Conservation (phyloP, 2,329 filamentous ascomycete species). For the Sarocladium kiliense region DNA sequence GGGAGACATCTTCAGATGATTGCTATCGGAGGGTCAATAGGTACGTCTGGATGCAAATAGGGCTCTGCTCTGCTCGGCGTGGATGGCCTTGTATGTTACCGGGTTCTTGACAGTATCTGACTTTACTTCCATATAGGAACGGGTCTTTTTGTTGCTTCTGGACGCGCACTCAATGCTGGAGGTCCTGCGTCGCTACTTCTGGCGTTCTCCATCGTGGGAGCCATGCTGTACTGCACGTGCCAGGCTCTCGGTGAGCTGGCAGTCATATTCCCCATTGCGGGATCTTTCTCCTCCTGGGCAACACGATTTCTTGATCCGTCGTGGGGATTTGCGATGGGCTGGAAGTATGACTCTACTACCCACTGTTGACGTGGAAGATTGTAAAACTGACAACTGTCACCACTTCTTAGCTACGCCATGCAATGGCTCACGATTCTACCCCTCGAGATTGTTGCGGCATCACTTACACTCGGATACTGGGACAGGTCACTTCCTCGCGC, state of each 20-base stretch:
- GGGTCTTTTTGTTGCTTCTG: constrained; percentile 83
- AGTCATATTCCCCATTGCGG: constrained; percentile 83
- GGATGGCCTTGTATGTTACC: no score
- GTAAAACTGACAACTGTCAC: neutral
- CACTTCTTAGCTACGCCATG: constrained; percentile 61
- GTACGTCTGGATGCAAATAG: constrained; percentile 35
- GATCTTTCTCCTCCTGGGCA: constrained; percentile 87
- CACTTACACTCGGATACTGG: constrained; percentile 82
- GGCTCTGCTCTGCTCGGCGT: no score
- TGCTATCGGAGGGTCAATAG: constrained; percentile 88
- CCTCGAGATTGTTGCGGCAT: constrained; percentile 80
- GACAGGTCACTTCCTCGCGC: constrained; percentile 57
- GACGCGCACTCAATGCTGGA: constrained; percentile 62
- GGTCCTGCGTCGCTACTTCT: constrained; percentile 75
- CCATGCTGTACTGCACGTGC: constrained; percentile 88
- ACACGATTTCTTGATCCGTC: constrained; percentile 90
- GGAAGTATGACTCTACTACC: constrained; percentile 58
- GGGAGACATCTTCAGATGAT: constrained; percentile 94
- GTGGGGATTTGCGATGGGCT: constrained; percentile 93
- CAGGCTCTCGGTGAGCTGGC: constrained; percentile 90
- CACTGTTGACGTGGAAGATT: constrained; percentile 7
- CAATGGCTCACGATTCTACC: constrained; percentile 84
- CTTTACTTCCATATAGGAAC: constrained; percentile 46
- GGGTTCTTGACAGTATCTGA: neutral
- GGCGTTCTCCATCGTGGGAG: constrained; percentile 72